Conservation (phyloP, 192 early-diverging fungal species). For the Rhizoclosmatium globosum region DNA sequence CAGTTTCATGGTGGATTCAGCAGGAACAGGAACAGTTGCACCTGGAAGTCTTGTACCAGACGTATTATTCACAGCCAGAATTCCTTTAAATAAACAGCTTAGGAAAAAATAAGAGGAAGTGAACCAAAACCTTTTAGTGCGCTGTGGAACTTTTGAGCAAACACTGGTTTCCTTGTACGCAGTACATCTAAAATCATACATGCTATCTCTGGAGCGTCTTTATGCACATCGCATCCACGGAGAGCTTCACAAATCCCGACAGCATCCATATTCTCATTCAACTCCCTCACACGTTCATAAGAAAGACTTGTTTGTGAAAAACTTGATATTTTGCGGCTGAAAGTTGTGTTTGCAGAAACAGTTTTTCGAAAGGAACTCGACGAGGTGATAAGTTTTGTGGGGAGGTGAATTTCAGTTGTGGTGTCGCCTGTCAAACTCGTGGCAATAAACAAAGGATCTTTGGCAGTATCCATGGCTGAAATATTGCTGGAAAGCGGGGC, state of each 20-base stretch:
- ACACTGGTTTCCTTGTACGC: not conserved
- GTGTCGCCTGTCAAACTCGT: not conserved
- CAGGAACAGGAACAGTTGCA: conserved; percentile 20
- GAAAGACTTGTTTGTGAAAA: not conserved
- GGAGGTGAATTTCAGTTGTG: not conserved
- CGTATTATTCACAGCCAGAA: conserved; percentile 23
- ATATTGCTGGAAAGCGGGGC: not conserved
- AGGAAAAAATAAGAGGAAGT: not conserved
- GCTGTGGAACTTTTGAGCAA: conserved; percentile 23
- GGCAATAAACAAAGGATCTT: conserved; percentile 10
- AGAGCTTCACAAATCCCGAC: conserved; percentile 7
- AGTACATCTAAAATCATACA: not conserved
- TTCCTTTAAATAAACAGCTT: conserved; percentile 4
- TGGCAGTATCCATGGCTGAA: conserved; percentile 23
- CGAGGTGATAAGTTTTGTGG: conserved; percentile 23
- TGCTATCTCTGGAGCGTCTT: conserved; percentile 20
- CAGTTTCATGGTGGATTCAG: conserved; percentile 30
- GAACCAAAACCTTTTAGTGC: conserved; percentile 25
- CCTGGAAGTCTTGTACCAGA: conserved; percentile 16
- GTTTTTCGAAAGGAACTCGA: conserved; percentile 5
- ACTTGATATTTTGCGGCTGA: conserved; percentile 6
- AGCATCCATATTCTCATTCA: conserved; percentile 13
- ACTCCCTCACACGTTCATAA: not conserved
- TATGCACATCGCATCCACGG: not conserved
- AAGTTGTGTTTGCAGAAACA: conserved; percentile 14